Evolutionary conservation across 2,329 filamentous ascomycete species (phyloP), one percentile per base, ranked within the genome.

Genomic region (Ceratocystis harringtonii): DNA sequence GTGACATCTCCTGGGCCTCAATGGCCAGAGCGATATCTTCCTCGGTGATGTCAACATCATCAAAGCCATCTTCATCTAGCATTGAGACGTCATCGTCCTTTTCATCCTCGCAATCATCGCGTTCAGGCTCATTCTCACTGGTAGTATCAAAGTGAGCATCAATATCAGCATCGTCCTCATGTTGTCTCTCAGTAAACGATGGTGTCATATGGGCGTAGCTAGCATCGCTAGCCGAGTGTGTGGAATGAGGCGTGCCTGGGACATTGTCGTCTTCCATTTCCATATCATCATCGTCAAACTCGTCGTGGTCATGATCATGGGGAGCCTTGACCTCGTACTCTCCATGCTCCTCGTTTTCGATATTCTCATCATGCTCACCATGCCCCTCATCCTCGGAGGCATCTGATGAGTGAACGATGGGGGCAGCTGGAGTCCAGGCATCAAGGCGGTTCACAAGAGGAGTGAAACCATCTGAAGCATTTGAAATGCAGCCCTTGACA

Each of bases 341-440:
- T 12, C 3, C 36, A 12, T 12, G 2, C 10, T 12, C 36, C 10
- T 41, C 3, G 10, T 62, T 41, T 15, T 57, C 32, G 17, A 28
- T 45, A 19, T 62, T 17, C 30, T 60, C 15, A 7, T 64, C 62
- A 17, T 30, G 30, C 22, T 45, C 30, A 22, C n/a, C 28, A 28
- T 62, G 68, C 6, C 4, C 30, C 25, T 25, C 22, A 28, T 50
- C 19, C 17, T 52, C n/a, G 6, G 36, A 17, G 5, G 15, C 25
- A n/a, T 43, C 61, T 17, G 65, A 36, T 8, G 32, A 55, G 22
- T 63, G 30, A 71, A n/a, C 19, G n/a, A 62, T 70, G 2, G 84
- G 83, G 68, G 82, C 87, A 28, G 78, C 78, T 1, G 85, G 78
- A 68, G 80, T 79, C 87, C 87, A 90, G 28, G 79, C 78, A 67